These are phyloP conservation scores for Penicillium herquei DNA, from an alignment of 495 filamentous ascomycete species.

Conservation along the genomic window DNA sequence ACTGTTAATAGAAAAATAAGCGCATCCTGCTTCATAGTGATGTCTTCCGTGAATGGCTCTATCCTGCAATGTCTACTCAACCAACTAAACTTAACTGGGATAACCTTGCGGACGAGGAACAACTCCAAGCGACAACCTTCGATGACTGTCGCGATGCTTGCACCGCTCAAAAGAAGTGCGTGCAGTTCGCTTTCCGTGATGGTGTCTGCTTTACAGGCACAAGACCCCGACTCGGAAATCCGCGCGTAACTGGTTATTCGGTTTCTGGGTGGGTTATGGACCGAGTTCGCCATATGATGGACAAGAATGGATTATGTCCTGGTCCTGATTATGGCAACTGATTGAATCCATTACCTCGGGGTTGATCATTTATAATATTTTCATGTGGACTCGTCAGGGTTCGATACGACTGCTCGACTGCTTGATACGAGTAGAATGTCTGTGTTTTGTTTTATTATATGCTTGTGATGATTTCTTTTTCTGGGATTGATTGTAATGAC, in stretches of 20 bases:
- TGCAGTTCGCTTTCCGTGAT: slow-evolving; percentile 37
- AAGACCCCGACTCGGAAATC: slow-evolving; percentile 33
- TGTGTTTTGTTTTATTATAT: neutral
- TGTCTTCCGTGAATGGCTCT: slow-evolving; percentile 44
- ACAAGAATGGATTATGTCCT: slow-evolving; percentile 31
- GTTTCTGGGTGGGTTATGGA: slow-evolving; percentile 38
- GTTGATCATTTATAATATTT: neutral
- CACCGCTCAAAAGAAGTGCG: slow-evolving; percentile 25
- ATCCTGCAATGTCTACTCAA: slow-evolving; percentile 31
- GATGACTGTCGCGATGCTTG: slow-evolving; percentile 38
- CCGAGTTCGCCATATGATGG: slow-evolving; percentile 33
- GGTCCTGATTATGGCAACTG: slow-evolving; percentile 31
- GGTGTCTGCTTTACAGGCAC: slow-evolving; percentile 32
- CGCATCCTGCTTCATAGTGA: slow-evolving; percentile 41
- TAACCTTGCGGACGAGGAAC: slow-evolving; percentile 41
- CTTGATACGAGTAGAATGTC: neutral
- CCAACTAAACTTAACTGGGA: slow-evolving; percentile 41
- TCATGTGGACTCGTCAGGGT: too few relatives aligned
- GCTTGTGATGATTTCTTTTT: neutral
- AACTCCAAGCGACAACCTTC: slow-evolving; percentile 27
- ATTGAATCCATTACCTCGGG: neutral
- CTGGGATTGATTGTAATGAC: slow-evolving; percentile 1
- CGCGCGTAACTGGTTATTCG: slow-evolving; percentile 13
- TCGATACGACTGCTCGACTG: neutral
- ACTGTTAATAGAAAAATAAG: slow-evolving; percentile 28